A percentile compares a stretch with the other conserved stretches of the same genome.
These are phyloP conservation scores for Symbiodinium pilosum DNA, from an alignment of 73 alveolate genomes.

Conservation along the genomic window DNA sequence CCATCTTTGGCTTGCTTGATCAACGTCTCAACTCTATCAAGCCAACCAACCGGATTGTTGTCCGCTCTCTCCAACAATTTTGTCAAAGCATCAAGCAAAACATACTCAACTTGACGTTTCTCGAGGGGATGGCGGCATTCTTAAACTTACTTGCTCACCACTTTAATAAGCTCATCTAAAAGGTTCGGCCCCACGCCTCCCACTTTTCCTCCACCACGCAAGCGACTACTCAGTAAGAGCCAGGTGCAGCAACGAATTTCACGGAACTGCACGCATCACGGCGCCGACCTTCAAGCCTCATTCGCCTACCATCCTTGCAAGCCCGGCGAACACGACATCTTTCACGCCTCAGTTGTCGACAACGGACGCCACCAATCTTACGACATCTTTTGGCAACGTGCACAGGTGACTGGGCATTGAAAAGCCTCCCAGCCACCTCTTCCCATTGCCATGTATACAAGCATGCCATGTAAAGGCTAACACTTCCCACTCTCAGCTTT, in stretches of 20 bases:
- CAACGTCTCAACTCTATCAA: not conserved
- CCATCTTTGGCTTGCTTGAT: not conserved
- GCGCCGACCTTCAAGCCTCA: not conserved
- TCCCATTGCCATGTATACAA: not conserved
- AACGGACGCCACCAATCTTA: not conserved
- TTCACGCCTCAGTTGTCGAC: not conserved
- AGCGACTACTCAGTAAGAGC: not conserved
- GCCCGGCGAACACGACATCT: not conserved
- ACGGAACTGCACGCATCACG: not conserved
- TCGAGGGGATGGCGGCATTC: not conserved
- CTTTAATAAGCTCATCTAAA: not conserved
- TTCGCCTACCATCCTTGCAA: not conserved
- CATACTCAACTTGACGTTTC: not conserved
- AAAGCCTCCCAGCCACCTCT: not conserved
- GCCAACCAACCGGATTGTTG: not conserved
- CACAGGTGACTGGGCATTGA: not conserved
- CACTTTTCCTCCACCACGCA: not conserved
- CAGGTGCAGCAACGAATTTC: not conserved
- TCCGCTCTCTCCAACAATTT: not conserved
- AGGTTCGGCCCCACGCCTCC: not conserved
- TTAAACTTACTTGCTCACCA: not conserved
- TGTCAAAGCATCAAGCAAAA: not conserved
- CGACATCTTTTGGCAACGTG: not conserved
- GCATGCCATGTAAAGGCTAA: not conserved
- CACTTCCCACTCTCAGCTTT: not conserved